These are phyloP conservation scores for Pezicula radicicola DNA, from an alignment of 2,329 filamentous ascomycete genomes.

Conservation along the genomic window DNA sequence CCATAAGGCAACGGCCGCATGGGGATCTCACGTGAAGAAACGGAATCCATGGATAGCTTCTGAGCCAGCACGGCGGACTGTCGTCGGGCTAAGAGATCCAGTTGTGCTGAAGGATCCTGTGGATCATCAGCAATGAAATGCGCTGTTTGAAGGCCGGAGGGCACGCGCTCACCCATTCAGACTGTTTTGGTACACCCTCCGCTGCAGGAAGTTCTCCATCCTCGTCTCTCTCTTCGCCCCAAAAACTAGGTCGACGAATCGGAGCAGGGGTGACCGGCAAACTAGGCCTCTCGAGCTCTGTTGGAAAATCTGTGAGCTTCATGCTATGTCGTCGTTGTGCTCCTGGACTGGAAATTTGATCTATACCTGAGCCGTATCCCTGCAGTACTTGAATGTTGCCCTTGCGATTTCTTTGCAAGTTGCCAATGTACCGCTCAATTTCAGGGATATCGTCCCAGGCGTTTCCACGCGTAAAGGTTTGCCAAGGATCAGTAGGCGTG, in stretches of 20 bases:
- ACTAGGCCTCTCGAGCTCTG: conserved; percentile 76
- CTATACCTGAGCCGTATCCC: conserved; percentile 26
- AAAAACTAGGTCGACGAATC: conserved; percentile 65
- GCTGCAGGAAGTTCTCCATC: conserved; percentile 66
- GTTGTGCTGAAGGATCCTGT: conserved; percentile 68
- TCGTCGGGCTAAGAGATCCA: conserved; percentile 66
- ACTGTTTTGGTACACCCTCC: conserved; percentile 80
- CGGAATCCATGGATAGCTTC: conserved; percentile 40
- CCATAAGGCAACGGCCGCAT: conserved; percentile 49
- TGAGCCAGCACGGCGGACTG: conserved; percentile 61
- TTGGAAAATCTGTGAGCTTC: conserved; percentile 84
- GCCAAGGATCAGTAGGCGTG: conserved; percentile 61
- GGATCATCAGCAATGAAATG: conserved; percentile 40
- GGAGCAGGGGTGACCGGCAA: conserved; percentile 89
- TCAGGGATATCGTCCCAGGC: conserved; percentile 91
- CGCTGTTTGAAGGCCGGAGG: conserved; percentile 44
- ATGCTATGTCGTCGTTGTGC: conserved; percentile 44
- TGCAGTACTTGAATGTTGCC: conserved; percentile 32
- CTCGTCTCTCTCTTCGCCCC: conserved; percentile 50
- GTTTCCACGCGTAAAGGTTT: conserved; percentile 71
- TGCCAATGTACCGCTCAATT: conserved; percentile 83
- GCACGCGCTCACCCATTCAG: conserved; percentile 69
- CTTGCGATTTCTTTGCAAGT: conserved; percentile 62
- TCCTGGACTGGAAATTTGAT: conserved; percentile 23
- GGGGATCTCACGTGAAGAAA: conserved; percentile 38